Percentiles rank a stretch among this genome's conserved stretches.
phyloP scores from a whole-genome alignment of 495 filamentous ascomycete genomes.

The Polyplosphaeria fusca region DNA sequence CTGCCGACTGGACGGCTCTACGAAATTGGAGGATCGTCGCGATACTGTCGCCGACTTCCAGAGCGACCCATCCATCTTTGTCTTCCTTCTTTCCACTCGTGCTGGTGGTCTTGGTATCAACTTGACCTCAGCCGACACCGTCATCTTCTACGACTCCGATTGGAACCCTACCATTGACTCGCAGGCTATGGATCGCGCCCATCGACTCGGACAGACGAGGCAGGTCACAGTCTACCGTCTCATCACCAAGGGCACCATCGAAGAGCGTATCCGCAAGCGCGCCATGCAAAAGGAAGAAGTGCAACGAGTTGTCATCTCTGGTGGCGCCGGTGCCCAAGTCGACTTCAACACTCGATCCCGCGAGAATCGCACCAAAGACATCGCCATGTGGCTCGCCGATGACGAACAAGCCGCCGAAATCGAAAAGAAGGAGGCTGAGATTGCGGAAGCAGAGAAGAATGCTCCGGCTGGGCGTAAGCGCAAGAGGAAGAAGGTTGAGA shows the following conservation, averaged over 20 bases:
- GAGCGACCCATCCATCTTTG: conserved; percentile 83
- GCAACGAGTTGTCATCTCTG: conserved; percentile 95
- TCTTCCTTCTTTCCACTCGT: conserved; percentile 92
- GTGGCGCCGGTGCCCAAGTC: conserved; percentile 75
- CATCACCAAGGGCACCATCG: conserved; percentile 95
- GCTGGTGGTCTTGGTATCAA: conserved; percentile 98
- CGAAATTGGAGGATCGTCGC: conserved; percentile 95
- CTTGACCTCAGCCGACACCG: conserved; percentile 83
- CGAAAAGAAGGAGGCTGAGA: conserved; percentile 82
- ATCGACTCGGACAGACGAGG: conserved; percentile 92
- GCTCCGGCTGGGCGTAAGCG: conserved; percentile 61
- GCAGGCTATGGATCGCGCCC: conserved; percentile 97
- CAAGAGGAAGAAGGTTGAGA: conserved; percentile 50
- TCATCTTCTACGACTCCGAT: conserved; percentile 99
- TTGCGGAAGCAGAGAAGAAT: conserved; percentile 58
- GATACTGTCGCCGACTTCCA: conserved; percentile 98
- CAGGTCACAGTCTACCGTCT: conserved; percentile 97
- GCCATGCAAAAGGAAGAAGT: conserved; percentile 99
- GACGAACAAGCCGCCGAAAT: conserved; percentile 91
- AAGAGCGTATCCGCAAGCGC: conserved; percentile 96
- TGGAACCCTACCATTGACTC: conserved; percentile 99
- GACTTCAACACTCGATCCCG: conserved; percentile 90
- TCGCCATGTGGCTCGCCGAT: conserved; percentile 94
- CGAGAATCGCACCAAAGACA: conserved; percentile 91
- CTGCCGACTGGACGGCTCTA: conserved; percentile 91